Percentiles rank a stretch among this genome's conserved stretches.
These are phyloP conservation scores for Oenanthe javanica DNA, from an alignment of 140 eudicot species.

Conservation along the genomic window DNA sequence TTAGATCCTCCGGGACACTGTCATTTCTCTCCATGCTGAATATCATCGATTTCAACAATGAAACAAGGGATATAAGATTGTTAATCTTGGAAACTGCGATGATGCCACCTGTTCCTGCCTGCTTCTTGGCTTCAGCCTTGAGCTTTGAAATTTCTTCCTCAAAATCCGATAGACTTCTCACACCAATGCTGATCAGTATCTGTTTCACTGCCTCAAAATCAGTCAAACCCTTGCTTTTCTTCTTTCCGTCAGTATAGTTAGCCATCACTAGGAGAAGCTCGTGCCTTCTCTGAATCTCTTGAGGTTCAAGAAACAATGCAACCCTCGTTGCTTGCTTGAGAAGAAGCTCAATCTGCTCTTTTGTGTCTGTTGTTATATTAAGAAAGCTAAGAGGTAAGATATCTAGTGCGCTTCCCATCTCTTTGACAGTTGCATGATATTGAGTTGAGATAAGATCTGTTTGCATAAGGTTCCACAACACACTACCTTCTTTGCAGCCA, in stretches of 20 bases:
- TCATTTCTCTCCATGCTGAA: constrained; percentile 31
- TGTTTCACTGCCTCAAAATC: constrained; percentile 42
- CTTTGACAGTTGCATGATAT: constrained; percentile 40
- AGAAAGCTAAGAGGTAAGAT: constrained; percentile 65
- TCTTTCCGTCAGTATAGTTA: constrained; percentile 21
- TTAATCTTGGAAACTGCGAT: constrained; percentile 69
- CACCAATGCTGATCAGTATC: constrained; percentile 43
- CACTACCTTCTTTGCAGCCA: constrained; percentile 55
- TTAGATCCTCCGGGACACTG: constrained; percentile 21
- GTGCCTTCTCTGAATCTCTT: constrained; percentile 50
- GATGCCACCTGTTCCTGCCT: constrained; percentile 88
- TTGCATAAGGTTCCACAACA: constrained; percentile 63
- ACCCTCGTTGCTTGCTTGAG: constrained; percentile 68
- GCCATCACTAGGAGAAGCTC: constrained; percentile 51
- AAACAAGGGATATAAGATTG: constrained; percentile 68
- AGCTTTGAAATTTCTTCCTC: constrained; percentile 77
- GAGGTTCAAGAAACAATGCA: constrained; percentile 39
- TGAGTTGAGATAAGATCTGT: constrained; percentile 47
- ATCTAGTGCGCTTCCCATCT: constrained; percentile 61
- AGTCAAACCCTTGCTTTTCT: constrained; percentile 30
- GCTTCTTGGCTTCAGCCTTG: constrained; percentile 61
- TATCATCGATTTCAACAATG: constrained; percentile 43
- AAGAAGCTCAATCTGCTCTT: constrained; percentile 80
- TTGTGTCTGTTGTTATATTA: constrained; percentile 47
- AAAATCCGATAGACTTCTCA: constrained; percentile 41